phyloP scores from a whole-genome alignment of 345 rosid species.

The Aquilaria yunnanensis region DNA sequence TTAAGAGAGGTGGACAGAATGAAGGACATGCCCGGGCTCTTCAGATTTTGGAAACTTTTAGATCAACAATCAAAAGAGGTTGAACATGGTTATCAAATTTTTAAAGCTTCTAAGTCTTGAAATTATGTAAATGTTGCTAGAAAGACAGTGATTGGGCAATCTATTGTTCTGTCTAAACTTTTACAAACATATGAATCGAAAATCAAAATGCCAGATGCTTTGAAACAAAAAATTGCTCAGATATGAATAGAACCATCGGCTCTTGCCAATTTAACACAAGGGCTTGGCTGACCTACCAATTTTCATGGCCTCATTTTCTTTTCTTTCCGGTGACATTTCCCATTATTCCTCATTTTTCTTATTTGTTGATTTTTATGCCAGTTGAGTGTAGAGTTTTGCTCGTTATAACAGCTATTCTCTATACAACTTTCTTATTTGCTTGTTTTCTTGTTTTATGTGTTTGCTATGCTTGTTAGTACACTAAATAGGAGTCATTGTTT shows the following conservation, averaged over 20 bases:
- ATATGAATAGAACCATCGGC: constrained; percentile 25
- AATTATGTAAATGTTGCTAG: constrained; percentile 44
- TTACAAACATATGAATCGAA: constrained; percentile 58
- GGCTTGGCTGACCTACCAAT: no score
- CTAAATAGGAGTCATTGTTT: constrained; percentile 1
- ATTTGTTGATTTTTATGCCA: not conserved
- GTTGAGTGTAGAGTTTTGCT: constrained; percentile 1
- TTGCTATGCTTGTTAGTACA: not conserved
- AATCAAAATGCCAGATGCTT: constrained; percentile 38
- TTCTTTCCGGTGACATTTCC: not conserved
- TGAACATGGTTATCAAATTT: constrained; percentile 55
- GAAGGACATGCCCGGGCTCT: constrained; percentile 70
- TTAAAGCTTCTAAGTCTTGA: constrained; percentile 57
- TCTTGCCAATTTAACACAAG: no score
- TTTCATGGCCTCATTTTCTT: not conserved
- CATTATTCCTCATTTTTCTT: not conserved
- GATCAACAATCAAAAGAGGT: constrained; percentile 32
- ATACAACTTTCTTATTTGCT: not conserved
- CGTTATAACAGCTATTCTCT: constrained; percentile 1
- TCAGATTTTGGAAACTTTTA: constrained; percentile 37
- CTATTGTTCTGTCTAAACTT: constrained; percentile 36
- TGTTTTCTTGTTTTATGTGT: no score
- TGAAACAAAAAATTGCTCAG: constrained; percentile 55
- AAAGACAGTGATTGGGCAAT: constrained; percentile 44
- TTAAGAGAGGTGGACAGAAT: constrained; percentile 29